Percentiles rank a stretch among this genome's conserved stretches.
Conservation (phyloP, 148 eudicot genomes). For the Amaranthus palmeri region DNA sequence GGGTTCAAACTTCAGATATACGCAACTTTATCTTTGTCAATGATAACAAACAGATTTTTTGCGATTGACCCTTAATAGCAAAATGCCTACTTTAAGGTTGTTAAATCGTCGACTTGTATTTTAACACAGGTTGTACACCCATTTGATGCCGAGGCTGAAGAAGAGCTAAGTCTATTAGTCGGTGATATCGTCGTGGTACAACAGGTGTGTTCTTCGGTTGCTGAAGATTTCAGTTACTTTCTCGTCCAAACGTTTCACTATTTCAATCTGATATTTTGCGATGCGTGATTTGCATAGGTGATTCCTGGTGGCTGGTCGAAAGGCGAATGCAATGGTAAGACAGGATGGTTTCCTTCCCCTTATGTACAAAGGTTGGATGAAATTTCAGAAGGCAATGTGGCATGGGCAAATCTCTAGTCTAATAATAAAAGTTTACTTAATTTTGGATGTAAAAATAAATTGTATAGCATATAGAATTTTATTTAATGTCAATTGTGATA, state of each 20-base stretch:
- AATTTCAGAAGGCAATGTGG: conserved; percentile 19
- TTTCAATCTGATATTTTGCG: not conserved
- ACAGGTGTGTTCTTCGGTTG: conserved; percentile 35
- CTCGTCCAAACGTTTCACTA: not conserved
- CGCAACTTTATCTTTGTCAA: too few relatives aligned
- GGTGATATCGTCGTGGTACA: conserved; percentile 61
- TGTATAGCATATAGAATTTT: not conserved
- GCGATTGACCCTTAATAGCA: too few relatives aligned
- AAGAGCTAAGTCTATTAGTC: conserved; percentile 56
- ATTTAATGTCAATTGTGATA: not conserved
- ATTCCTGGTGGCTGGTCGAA: conserved; percentile 75
- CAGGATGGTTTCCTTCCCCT: conserved; percentile 86
- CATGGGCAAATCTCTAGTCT: conserved; percentile 9
- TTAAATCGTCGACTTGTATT: not conserved
- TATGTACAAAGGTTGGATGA: conserved; percentile 47
- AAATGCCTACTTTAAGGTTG: too few relatives aligned
- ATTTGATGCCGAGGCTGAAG: conserved; percentile 75
- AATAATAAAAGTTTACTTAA: not conserved
- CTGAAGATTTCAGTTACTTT: conserved; percentile 9
- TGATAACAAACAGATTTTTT: too few relatives aligned
- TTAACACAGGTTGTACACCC: conserved; percentile 55
- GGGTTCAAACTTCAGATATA: too few relatives aligned
- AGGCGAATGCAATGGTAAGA: conserved; percentile 67
- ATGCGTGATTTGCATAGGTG: conserved; percentile 32
- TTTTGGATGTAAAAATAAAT: conserved; percentile 3